Conservation (phyloP, 2,329 filamentous ascomycete species). For the Aspergillus calidoustus region DNA sequence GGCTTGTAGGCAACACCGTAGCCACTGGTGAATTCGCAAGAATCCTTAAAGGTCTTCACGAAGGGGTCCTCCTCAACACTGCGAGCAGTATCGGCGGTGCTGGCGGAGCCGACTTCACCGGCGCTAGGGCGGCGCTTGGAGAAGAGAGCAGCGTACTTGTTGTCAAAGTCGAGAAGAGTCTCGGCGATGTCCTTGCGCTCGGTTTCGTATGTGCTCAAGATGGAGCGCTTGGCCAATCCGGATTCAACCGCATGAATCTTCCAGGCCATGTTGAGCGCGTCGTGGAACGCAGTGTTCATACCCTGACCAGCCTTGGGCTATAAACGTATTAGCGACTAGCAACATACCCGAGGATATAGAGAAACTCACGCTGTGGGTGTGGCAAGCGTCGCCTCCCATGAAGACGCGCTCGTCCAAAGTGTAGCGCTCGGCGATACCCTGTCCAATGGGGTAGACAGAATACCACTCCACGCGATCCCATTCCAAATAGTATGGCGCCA, state of each 20-base stretch:
- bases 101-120: slow-evolving; percentile 72
- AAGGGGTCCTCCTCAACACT: slow-evolving; percentile 67
- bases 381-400: slow-evolving; percentile 68
- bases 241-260: slow-evolving; percentile 91
- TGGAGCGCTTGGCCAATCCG: slow-evolving; percentile 74
- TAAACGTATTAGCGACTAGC: slow-evolving; percentile 17
- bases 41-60: slow-evolving; percentile 86
- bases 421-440: slow-evolving; percentile 68
- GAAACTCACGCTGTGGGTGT: slow-evolving; percentile 59
- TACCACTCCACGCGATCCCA: slow-evolving; percentile 71
- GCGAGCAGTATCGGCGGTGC: slow-evolving; percentile 38
- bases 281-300: slow-evolving; percentile 65
- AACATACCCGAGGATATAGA: neutral
- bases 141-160: slow-evolving; percentile 87
- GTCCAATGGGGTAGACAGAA: slow-evolving; percentile 68
- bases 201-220: slow-evolving; percentile 82
- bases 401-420: slow-evolving; percentile 68
- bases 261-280: slow-evolving; percentile 88
- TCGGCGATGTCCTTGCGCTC: slow-evolving; percentile 87
- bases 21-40: slow-evolving; percentile 89
- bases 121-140: slow-evolving; percentile 76
- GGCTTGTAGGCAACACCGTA: slow-evolving; percentile 86
- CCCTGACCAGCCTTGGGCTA: slow-evolving; percentile 67
- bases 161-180: slow-evolving; percentile 82
- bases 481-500: slow-evolving; percentile 63